Conservation (phyloP, 2,329 filamentous ascomycete species). For the Hymenoscyphus occultus region DNA sequence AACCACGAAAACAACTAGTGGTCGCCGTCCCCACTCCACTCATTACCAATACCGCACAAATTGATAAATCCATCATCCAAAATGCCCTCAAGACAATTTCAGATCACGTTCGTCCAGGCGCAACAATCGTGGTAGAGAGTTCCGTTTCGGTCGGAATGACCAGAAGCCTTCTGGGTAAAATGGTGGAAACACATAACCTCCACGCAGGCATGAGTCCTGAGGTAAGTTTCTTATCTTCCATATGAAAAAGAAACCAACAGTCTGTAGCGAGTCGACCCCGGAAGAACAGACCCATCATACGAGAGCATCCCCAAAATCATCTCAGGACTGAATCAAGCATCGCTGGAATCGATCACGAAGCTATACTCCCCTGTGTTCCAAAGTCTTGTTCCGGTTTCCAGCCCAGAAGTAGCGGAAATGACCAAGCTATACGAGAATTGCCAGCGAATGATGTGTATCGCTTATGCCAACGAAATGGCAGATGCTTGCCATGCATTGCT, state of each 20-base stretch:
- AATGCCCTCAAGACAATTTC: conserved; percentile 8
- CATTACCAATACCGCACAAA: conserved; percentile 11
- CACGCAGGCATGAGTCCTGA: conserved; percentile 50
- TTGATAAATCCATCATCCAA: conserved; percentile 11
- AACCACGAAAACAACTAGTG: background rate
- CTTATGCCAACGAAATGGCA: conserved; percentile 56
- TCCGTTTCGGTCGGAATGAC: conserved; percentile 56
- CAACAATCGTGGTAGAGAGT: conserved; percentile 42
- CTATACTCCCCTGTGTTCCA: conserved; percentile 50
- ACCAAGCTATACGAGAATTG: conserved; percentile 58
- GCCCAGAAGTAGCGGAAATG: conserved; percentile 56
- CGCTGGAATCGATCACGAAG: conserved; percentile 42
- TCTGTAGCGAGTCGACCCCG: conserved; percentile 48
- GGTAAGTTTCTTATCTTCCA: background rate
- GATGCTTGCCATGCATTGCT: conserved; percentile 43
- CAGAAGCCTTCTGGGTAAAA: conserved; percentile 45
- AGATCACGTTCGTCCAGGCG: conserved; percentile 4
- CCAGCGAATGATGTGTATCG: conserved; percentile 53
- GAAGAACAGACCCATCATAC: conserved; percentile 42
- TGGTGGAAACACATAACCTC: conserved; percentile 43
- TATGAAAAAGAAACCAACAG: background rate
- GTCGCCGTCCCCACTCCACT: conserved; percentile 48
- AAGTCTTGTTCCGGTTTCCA: conserved; percentile 46
- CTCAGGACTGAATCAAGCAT: conserved; percentile 50
- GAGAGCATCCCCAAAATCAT: conserved; percentile 51